Evolutionary conservation across 2,329 filamentous ascomycete genomes (phyloP).

Genomic region (Talaromyces atroroseus): DNA sequence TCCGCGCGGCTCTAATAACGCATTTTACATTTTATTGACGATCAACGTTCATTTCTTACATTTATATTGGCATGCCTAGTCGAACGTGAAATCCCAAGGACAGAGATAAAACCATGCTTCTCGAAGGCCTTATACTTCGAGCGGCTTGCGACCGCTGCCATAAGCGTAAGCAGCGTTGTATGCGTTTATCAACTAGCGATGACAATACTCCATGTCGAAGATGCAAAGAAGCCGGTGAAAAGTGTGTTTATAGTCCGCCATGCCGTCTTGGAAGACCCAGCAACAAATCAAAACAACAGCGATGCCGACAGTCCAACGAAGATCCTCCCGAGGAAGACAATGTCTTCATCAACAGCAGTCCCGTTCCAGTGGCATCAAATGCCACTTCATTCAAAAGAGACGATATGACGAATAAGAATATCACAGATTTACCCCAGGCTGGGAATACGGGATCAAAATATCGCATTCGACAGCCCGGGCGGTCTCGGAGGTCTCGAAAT

Average conservation of each 20-base stretch:
- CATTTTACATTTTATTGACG: no score
- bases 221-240: slow-evolving; percentile 6
- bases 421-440: background rate
- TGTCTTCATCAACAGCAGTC: background rate
- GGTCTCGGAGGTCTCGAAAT: background rate
- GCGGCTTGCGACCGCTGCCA: slow-evolving; percentile 9
- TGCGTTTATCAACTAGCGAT: background rate
- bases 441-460: background rate
- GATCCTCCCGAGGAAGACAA: background rate
- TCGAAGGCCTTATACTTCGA: background rate
- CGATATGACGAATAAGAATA: background rate
- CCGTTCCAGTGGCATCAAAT: background rate
- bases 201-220: slow-evolving; percentile 1
- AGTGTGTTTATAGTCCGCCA: slow-evolving; percentile 9
- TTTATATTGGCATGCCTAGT: no score
- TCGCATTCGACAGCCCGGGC: background rate
- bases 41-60: no score
- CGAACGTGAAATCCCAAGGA: background rate
- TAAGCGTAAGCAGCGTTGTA: slow-evolving; percentile 10
- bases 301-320: background rate
- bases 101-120: background rate
- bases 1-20: background rate
- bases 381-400: background rate
- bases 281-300: background rate
- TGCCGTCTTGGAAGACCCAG: slow-evolving; percentile 6